phyloP scores from a whole-genome alignment of 495 filamentous ascomycete genomes.

The Usnea hakonensis region DNA sequence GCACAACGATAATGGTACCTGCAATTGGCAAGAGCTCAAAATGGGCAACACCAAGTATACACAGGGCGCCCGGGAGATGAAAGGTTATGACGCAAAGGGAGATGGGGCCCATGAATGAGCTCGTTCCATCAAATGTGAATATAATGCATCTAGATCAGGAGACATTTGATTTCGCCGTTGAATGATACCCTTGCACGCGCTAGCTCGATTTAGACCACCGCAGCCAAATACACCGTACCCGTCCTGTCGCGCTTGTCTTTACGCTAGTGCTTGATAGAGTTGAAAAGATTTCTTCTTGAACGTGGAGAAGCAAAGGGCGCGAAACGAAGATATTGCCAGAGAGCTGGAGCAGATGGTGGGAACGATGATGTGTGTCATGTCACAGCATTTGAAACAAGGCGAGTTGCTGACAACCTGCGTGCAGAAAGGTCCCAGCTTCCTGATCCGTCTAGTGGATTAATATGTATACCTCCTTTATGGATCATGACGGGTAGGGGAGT shows the following conservation, averaged over 20 bases:
- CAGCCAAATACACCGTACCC: background rate
- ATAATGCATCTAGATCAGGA: background rate
- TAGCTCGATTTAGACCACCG: background rate
- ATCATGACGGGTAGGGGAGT: background rate
- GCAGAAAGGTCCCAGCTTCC: background rate
- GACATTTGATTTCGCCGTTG: background rate
- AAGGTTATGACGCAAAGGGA: background rate
- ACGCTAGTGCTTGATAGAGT: conserved; percentile 7
- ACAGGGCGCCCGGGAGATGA: background rate
- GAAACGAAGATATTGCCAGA: conserved; percentile 1
- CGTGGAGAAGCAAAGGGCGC: background rate
- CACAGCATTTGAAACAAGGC: background rate
- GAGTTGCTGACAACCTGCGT: background rate
- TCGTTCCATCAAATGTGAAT: background rate
- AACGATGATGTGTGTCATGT: background rate
- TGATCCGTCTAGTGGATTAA: background rate
- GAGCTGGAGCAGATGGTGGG: background rate
- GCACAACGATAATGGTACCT: background rate
- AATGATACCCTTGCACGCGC: background rate
- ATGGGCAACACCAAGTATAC: background rate
- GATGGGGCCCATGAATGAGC: background rate
- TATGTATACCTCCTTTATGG: background rate
- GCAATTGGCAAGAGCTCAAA: background rate
- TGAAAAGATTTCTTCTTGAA: conserved; percentile 6
- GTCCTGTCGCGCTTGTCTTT: background rate